Percentiles rank a stretch among this genome's conserved stretches.
Evolutionary conservation across 2,329 filamentous ascomycete genomes (phyloP).

Genomic region (Furcasterigmium furcatum): DNA sequence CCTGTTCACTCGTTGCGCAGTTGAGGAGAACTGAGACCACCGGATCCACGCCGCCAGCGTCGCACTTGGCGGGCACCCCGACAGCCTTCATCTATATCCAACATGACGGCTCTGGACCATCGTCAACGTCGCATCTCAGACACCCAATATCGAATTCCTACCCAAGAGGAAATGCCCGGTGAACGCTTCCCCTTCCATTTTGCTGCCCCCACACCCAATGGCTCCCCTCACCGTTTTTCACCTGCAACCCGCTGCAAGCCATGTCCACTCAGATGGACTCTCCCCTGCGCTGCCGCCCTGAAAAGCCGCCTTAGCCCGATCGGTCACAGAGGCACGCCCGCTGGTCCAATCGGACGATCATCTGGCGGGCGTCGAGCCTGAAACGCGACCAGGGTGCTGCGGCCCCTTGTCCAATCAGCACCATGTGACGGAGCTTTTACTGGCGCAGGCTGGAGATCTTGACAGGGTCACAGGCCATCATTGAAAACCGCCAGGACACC

Average conservation of each 20-base stretch:
- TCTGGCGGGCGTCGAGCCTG: not conserved
- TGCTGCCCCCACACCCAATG: not conserved
- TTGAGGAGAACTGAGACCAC: not conserved
- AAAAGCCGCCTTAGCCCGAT: not conserved
- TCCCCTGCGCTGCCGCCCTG: constrained; percentile 5
- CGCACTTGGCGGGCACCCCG: not conserved
- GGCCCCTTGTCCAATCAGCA: too few relatives aligned
- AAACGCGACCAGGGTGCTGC: not conserved
- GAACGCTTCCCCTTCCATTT: not conserved
- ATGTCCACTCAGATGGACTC: not conserved
- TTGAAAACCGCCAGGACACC: too few relatives aligned
- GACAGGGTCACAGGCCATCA: too few relatives aligned
- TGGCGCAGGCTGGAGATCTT: too few relatives aligned
- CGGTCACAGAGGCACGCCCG: not conserved
- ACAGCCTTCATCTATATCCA: too few relatives aligned
- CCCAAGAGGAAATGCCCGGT: too few relatives aligned
- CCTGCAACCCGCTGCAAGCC: constrained; percentile 6
- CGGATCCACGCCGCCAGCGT: not conserved
- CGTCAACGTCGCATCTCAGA: too few relatives aligned
- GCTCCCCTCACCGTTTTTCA: constrained; percentile 4
- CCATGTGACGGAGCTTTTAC: too few relatives aligned
- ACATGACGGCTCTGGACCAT: too few relatives aligned
- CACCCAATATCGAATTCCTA: too few relatives aligned
- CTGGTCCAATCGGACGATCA: not conserved
- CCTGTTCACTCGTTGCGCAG: too few relatives aligned